These are phyloP conservation scores for Panaeolus papilionaceus DNA, from an alignment of 768 basidiomycete genomes.

Conservation along the genomic window DNA sequence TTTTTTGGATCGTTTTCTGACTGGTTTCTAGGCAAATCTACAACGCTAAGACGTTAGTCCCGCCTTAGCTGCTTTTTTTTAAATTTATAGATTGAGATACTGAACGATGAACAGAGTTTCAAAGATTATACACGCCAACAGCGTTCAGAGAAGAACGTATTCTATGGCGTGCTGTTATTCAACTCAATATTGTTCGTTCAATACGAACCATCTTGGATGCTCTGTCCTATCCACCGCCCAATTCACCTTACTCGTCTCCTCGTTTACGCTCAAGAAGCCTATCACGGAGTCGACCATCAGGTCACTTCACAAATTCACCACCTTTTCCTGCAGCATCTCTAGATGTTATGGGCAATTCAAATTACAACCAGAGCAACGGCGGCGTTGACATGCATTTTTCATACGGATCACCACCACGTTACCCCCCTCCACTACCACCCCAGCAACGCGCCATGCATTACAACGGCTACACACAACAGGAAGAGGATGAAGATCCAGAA, in stretches of 20 bases:
- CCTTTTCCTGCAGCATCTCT: slow-evolving; percentile 29
- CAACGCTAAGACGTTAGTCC: slow-evolving; percentile 78
- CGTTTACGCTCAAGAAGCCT: slow-evolving; percentile 40
- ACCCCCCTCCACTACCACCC: slow-evolving; percentile 29
- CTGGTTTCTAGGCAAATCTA: slow-evolving; percentile 68
- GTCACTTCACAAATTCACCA: slow-evolving; percentile 23
- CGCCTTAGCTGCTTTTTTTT: slow-evolving; percentile 10
- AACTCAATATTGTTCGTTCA: slow-evolving; percentile 82
- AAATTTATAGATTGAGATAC: not conserved
- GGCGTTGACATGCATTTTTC: slow-evolving; percentile 33
- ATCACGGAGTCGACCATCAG: slow-evolving; percentile 33
- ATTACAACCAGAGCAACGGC: slow-evolving; percentile 26
- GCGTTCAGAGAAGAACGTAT: slow-evolving; percentile 79
- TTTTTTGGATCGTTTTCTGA: slow-evolving; percentile 11
- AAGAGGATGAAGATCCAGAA: slow-evolving; percentile 25
- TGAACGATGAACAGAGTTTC: slow-evolving; percentile 61
- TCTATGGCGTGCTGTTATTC: slow-evolving; percentile 85
- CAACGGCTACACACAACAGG: slow-evolving; percentile 14
- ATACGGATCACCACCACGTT: slow-evolving; percentile 30
- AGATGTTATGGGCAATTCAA: slow-evolving; percentile 22
- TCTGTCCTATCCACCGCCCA: slow-evolving; percentile 40
- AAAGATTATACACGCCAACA: slow-evolving; percentile 74
- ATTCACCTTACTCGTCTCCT: slow-evolving; percentile 45
- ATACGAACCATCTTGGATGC: slow-evolving; percentile 76
- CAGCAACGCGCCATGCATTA: slow-evolving; percentile 29